Evolutionary conservation across 108 stramenopile genomes (phyloP), one percentile per base, ranked within the genome.

Genomic region (Epipyxis sp.): DNA sequence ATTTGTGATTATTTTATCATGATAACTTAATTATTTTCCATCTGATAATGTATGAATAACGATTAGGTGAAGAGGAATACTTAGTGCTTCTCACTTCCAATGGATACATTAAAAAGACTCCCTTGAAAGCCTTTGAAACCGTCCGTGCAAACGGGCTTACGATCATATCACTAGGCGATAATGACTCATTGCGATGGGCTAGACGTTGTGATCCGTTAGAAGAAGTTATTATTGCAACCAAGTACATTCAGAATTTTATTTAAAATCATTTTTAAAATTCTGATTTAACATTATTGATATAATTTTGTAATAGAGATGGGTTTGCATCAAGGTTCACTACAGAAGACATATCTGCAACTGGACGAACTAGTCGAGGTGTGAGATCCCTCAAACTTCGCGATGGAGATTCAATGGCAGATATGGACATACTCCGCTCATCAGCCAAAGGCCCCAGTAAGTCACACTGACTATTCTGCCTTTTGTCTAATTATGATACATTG

Each of bases 31-130:
- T 71, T 6, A 44, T 42, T 71, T 71, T 71, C 54, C 2, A 44
- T 42, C 69, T 71, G n/a, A 54, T n/a, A 54, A 40, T 42, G 10
- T 42, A 59, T 34, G 32, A 6, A 6, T 16, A 67, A 20, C 20
- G 61, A 6, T 84, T 84, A 44, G 42, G 37, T 40, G 82, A 83
- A 25, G 84, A 85, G 30, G 79, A 82, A 59, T 85, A 85, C 81
- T 80, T 95, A 37, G 91, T 97, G n/a, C 79, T 95, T 40, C 87
- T 94, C 32, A 97, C 97, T n/a, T 89, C 92, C 76, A 80, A 89
- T 43, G 93, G 79, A 0, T 92, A 86, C 86, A 93, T 97, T 44
- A 97, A 97, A 85, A 92, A 90, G 82, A 97, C 96, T 1, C 91
- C 94, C 13, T 85, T 97, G 43, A 82, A 86, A 40, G 92, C 90